Percentiles rank a stretch among this genome's conserved stretches.
phyloP scores from a whole-genome alignment of 2,329 filamentous ascomycete genomes.

The Parastagonospora avenae region DNA sequence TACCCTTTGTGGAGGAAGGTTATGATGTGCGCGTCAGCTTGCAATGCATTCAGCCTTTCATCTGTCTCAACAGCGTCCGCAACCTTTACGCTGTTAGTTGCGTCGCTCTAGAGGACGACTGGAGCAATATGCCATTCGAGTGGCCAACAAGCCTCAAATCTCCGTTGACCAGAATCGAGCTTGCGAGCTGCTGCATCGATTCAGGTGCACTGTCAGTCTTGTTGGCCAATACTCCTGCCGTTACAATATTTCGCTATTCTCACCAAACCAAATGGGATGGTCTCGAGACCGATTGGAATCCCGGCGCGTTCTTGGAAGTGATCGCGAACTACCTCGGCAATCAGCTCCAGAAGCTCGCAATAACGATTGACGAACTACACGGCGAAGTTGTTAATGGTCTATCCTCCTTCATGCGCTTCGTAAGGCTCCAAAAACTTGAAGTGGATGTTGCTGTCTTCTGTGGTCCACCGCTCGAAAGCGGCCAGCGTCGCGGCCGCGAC shows the following conservation, averaged over 20 bases:
- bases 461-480: conserved; percentile 42
- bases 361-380: conserved; percentile 39
- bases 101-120: conserved; percentile 39
- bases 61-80: conserved; percentile 29
- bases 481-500: conserved; percentile 31
- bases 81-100: conserved; percentile 39
- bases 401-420: conserved; percentile 36
- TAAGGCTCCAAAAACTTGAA: conserved; percentile 30
- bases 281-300: conserved; percentile 40
- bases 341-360: conserved; percentile 32
- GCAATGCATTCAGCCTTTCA: conserved; percentile 36
- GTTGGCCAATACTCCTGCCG: conserved; percentile 28
- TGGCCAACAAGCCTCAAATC: conserved; percentile 31
- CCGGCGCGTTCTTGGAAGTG: conserved; percentile 35
- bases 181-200: conserved; percentile 42
- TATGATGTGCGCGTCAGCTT: conserved; percentile 35
- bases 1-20: conserved; percentile 38
- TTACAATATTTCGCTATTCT: conserved; percentile 39
- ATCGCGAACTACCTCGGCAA: conserved; percentile 30
- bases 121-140: conserved; percentile 33
- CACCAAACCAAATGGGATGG: conserved; percentile 43
- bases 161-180: conserved; percentile 33
- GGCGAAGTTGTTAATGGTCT: conserved; percentile 40
- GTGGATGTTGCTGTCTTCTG: conserved; percentile 39
- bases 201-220: conserved; percentile 29